Base-by-base conservation (phyloP, 192 early-diverging fungal genomes). In the Gigaspora rosea region DNA sequence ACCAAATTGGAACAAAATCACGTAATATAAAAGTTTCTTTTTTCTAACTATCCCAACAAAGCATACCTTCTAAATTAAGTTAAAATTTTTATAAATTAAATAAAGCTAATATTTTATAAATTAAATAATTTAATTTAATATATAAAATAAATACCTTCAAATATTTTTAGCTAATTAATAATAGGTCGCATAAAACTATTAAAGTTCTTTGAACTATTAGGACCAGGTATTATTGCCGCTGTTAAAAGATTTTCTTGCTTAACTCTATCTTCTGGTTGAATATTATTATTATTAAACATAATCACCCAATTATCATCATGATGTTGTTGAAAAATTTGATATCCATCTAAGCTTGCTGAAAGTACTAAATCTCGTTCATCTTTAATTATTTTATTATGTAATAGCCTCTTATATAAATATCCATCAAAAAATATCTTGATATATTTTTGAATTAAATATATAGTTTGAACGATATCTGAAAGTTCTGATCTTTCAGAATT, bases 21-120 rank as follows among this genome's bases (percentile, higher is more conserved):
- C 8, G 63, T 33, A 65, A n/a, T 32, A 65, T 33, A 65, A 65
- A 65, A 4, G 46, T n/a, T 65, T 65, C 15, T 41, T 65, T 65
- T 18, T 12, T 33, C 33, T 6, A 16, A 5, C 63, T 5, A 46
- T 65, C 32, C 16, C 33, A 65, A 3, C 20, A 18, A 20, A 36
- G 0, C 0, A 41, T 8, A 65, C 36, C 36, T 13, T 13, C 36
- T 65, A 15, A 33, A 65, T 65, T 65, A 65, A 65, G 1, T n/a
- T 27, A 27, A 27, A 0, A 27, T 27, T 27, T 27, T 27, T 27
- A 1, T 27, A 0, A 27, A 1, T 27, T 27, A 27, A n/a, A n/a
- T n/a, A n/a, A 35, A 32, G 10, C 9, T 22, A 58, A 58, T 58
- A 65, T 65, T 35, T 63, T 4, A n/a, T 22, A 63, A 20, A 12